Percentiles rank a stretch among this genome's conserved stretches.
These are phyloP conservation scores for Blastocystis sp. DNA, from an alignment of 352 stramenopile species.

Conservation along the genomic window DNA sequence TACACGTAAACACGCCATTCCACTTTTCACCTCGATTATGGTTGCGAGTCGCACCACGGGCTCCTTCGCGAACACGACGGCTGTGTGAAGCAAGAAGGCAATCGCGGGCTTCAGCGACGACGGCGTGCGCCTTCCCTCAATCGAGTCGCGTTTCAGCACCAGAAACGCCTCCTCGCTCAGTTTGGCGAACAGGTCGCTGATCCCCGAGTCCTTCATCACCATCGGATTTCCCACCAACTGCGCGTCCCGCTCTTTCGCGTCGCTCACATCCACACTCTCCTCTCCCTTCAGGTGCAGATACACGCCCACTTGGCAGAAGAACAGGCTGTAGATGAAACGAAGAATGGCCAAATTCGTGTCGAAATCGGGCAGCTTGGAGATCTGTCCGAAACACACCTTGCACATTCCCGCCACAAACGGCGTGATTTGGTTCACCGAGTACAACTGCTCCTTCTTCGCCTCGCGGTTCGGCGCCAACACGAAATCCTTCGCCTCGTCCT, in stretches of 20 bases:
- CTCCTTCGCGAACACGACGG: not conserved
- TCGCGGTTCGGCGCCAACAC: not conserved
- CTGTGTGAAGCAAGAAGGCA: conserved; percentile 9
- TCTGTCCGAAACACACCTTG: not conserved
- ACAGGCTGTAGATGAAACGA: not conserved
- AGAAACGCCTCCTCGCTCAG: conserved; percentile 6
- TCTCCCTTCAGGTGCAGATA: not conserved
- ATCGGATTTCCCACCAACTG: not conserved
- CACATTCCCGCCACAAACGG: not conserved
- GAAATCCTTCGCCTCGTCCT: not conserved
- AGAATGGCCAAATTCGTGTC: not conserved
- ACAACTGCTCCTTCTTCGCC: not conserved
- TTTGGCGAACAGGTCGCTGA: not conserved
- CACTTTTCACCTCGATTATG: conserved; percentile 23
- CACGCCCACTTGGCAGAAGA: conserved; percentile 21
- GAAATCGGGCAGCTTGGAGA: not conserved
- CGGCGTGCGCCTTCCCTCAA: not conserved
- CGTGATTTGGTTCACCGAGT: conserved; percentile 15
- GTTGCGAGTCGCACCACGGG: not conserved
- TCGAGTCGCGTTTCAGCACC: conserved; percentile 11
- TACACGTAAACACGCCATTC: conserved; percentile 11
- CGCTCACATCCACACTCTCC: conserved; percentile 16
- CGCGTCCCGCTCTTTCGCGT: not conserved
- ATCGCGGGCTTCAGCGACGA: not conserved
- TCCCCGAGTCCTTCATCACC: not conserved